Conservation (phyloP, 1,284 basidiomycete genomes). For the Cutaneotrichosporon arboriforme region DNA sequence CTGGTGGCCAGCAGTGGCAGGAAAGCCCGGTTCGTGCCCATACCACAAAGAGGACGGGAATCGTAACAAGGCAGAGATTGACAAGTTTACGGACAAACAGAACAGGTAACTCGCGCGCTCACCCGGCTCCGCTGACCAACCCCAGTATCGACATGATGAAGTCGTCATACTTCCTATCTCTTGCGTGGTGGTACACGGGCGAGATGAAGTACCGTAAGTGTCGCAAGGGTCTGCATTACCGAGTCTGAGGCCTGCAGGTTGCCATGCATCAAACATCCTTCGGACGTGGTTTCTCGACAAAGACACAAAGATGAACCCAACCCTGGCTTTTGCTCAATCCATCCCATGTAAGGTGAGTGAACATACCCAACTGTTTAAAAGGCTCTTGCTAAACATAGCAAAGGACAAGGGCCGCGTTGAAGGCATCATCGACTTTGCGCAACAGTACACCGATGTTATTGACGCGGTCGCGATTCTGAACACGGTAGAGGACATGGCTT, state of each 20-base stretch:
- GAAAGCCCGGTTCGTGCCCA: slow-evolving; percentile 4
- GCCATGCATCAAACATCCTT: neutral
- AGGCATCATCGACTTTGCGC: slow-evolving; percentile 16
- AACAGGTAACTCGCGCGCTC: too few species aligned
- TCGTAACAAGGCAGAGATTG: slow-evolving; percentile 10
- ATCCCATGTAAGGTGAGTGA: slow-evolving; percentile 3
- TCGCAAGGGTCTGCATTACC: too few species aligned
- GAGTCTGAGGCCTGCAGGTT: too few species aligned
- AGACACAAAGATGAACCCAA: slow-evolving; percentile 5
- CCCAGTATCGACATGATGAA: slow-evolving; percentile 7
- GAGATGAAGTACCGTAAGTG: slow-evolving; percentile 4
- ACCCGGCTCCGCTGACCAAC: neutral
- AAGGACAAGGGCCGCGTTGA: slow-evolving; percentile 4
- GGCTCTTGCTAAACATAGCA: too few species aligned
- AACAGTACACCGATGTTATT: slow-evolving; percentile 12
- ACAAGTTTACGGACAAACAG: slow-evolving; percentile 9
- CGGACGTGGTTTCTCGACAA: slow-evolving; percentile 9
- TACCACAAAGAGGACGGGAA: slow-evolving; percentile 12
- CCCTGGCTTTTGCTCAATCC: slow-evolving; percentile 11
- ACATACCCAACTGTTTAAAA: too few species aligned
- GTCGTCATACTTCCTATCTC: slow-evolving; percentile 4
- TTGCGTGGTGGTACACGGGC: slow-evolving; percentile 15
- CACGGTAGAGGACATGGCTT: neutral
- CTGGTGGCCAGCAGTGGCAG: slow-evolving; percentile 16
- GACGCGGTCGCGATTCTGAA: slow-evolving; percentile 9